A percentile compares a stretch with the other conserved stretches of the same genome.
Conservation (phyloP, 2,329 filamentous ascomycete species). For the Trichoderma atroviride region DNA sequence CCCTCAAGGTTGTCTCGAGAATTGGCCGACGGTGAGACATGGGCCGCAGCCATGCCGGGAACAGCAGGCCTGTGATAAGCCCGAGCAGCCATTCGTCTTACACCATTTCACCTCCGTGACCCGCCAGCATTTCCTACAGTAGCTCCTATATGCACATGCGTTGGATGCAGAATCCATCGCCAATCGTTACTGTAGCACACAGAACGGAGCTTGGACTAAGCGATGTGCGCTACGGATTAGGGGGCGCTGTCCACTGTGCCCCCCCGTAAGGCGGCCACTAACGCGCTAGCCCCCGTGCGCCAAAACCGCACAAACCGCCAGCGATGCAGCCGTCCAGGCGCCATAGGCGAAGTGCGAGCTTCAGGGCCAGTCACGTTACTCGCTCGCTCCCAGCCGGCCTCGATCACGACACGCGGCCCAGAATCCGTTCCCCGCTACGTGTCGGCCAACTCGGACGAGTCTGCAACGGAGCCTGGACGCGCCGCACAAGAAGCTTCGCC, state of each 20-base stretch:
- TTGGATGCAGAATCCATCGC: not conserved
- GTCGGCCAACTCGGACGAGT: constrained; percentile 12
- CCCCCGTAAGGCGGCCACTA: constrained; percentile 2
- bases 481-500: constrained; percentile 10
- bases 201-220: not conserved
- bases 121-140: not conserved
- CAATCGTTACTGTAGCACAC: not conserved
- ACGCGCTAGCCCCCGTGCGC: not conserved
- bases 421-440: constrained; percentile 4
- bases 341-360: constrained; percentile 6
- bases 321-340: not conserved
- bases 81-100: not conserved
- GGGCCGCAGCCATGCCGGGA: not conserved
- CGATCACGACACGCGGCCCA: not conserved
- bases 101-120: not conserved
- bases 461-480: not conserved
- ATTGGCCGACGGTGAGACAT: constrained; percentile 13
- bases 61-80: not conserved
- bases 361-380: constrained; percentile 15
- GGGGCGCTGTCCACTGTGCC: not conserved
- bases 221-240: not conserved
- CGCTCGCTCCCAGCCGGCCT: not conserved
- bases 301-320: not conserved
- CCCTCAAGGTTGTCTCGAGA: not conserved
- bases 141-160: not conserved